Base-by-base conservation (phyloP, 1,284 basidiomycete genomes). In the Apiotrichum siamense region DNA sequence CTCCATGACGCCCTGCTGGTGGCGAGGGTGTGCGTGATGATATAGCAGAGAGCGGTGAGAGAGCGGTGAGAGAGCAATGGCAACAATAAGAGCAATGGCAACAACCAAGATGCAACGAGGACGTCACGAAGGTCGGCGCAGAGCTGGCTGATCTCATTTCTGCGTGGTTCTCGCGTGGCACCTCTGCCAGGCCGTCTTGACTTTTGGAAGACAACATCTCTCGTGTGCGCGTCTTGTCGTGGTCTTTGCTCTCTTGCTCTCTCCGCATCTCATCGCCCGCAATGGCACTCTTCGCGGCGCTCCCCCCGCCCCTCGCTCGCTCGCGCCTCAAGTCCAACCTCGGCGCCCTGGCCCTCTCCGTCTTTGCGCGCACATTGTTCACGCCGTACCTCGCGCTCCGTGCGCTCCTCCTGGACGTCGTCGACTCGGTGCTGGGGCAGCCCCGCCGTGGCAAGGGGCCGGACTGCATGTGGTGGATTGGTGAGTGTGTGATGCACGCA, bases 321-420 rank as follows among this genome's bases (percentile, higher is more conserved):
- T 58, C 58, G 15, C 57, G 68, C 7, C 61, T 72, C 17, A 69
- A 69, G 54, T 54, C 60, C 43, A 72, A 69, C 55, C 38, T 66
- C 26, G 67, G 65, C 49, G 50, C 55, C 7, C 49, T 72, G 25
- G 55, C 60, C 7, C 52, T 72, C n/a, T 29, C 53, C 43, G 23
- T 50, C 33, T 52, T 69, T 46, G 33, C 44, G 4, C 54, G 57
- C 11, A 52, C 49, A 2, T n/a, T 63, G 18, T 69, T 70, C 50
- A 59, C 67, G 27, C 67, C 68, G 2, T 72, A 66, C 47, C 49
- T 58, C 25, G 42, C 61, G 7, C 20, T 70, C 23, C 44, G 62
- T n/a, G 43, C 57, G 1, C 48, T 57, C 3, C 10, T 63, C 0
- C 50, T 67, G n/a, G 50, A 47, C 44, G 27, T 58, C n/a, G 26